Base-by-base conservation (phyloP, 495 filamentous ascomycete genomes). In the Penicillium ochrochloron region DNA sequence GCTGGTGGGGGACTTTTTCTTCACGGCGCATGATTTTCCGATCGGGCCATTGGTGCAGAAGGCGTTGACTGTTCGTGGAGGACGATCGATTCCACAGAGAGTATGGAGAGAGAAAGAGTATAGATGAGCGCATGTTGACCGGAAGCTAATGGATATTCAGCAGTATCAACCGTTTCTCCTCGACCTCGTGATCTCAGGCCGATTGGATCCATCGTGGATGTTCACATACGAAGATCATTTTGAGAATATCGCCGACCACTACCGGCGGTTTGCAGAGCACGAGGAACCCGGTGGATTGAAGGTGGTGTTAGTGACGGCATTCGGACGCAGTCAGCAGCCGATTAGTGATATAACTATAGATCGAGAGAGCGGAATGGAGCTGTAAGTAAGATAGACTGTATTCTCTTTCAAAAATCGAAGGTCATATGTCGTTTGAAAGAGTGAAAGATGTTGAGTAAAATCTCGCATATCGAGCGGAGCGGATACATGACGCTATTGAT, bases 1-100 rank as follows among this genome's bases (percentile, higher is more conserved):
- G 0, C 59, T 78, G 29, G 67, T 77, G 52, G 75, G 73, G 11
- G 73, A 78, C 42, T 76, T 74, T 57, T 74, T 73, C 60, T 71
- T 62, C 57, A 63, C 63, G 17, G 73, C 72, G 8, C 66, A 73
- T 46, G 64, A 71, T 57, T 74, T 75, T 42, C 73, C 72, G 0
- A 73, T 74, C 37, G 70, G 72, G 23, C 52, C 66, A 23, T 37
- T 74, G 46, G 70, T 71, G 68, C 64, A 76, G 55, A 74, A 76
- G 44, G 65, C 67, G 1, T 61, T 76, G 64, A 74, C 68, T 4
- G 61, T 73, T n/a, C 66, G 70, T 15, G 72, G 73, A 1, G 70
- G 72, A 15, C 70, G 74, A 34, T 21, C 67, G 17, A 53, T 62
- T 39, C 70, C 70, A 2, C 69, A 70, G 42, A 75, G 70, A 59